These are phyloP conservation scores for Saccharomyces paradoxus DNA, from an alignment of 805 yeast species.

Conservation along the genomic window DNA sequence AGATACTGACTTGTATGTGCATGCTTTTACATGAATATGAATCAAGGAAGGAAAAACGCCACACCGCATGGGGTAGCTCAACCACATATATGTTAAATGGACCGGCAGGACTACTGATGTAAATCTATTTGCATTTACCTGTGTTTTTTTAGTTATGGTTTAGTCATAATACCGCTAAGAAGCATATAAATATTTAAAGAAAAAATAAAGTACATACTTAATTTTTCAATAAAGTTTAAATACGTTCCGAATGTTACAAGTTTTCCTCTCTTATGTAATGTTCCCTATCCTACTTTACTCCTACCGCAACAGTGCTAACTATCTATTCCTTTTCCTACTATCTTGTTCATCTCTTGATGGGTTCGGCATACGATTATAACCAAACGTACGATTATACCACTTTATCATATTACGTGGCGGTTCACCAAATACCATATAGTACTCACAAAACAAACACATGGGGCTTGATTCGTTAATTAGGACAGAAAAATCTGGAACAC, in stretches of 20 bases:
- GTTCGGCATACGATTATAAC: slow-evolving; percentile 18
- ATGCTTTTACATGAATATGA: slow-evolving; percentile 28
- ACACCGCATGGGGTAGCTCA: slow-evolving; percentile 1
- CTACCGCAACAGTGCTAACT: not conserved
- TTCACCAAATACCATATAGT: slow-evolving; percentile 42
- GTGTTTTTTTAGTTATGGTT: not conserved
- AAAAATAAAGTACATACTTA: not conserved
- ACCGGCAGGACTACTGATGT: not conserved
- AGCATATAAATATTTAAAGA: not conserved
- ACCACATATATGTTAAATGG: slow-evolving; percentile 1
- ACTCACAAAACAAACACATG: slow-evolving; percentile 45
- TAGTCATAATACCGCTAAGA: not conserved
- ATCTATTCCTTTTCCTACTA: slow-evolving; percentile 1
- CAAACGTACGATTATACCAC: slow-evolving; percentile 36
- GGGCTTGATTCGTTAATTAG: slow-evolving; percentile 17
- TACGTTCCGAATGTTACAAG: not conserved
- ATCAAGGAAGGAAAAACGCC: slow-evolving; percentile 26
- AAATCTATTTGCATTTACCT: not conserved
- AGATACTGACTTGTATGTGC: slow-evolving; percentile 28
- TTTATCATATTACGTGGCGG: slow-evolving; percentile 44
- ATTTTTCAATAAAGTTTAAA: not conserved
- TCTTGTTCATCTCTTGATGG: slow-evolving; percentile 7
- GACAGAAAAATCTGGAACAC: slow-evolving; percentile 21
- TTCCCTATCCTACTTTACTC: not conserved
- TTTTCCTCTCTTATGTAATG: not conserved